Base-by-base conservation (phyloP, 129 eudicot genomes). In the Calendula officinalis region DNA sequence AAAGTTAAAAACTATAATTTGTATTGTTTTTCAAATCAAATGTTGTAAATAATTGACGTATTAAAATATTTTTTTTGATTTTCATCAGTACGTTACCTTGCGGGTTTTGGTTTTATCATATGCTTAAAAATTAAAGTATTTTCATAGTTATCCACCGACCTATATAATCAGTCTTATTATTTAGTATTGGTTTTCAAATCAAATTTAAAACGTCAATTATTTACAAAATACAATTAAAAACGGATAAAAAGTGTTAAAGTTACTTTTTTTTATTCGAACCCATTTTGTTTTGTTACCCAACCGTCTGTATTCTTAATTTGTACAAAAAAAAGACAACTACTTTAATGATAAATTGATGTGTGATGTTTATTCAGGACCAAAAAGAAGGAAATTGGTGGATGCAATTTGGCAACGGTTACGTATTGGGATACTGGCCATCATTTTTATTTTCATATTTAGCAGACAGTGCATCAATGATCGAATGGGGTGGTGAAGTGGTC, bases 311-410 rank as follows among this genome's bases (percentile, higher is more conserved):
- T 39, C 16, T 66, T 22, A 37, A 13, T 27, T 42, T 16, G 58
- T 15, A 32, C 48, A 8, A 49, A 8, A 27, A 41, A 10, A 67
- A 51, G 59, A 57, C 60, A 7, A 7, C n/a, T 22, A 42, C 49
- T 69, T 75, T 7, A 17, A 50, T 33, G 56, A 60, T 37, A 49
- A 4, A 67, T 68, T 13, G 12, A 64, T 34, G 45, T 73, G 11
- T 9, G 39, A 40, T 39, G 15, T 56, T 64, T 53, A 45, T 43
- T 27, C 62, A 89, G 96, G 96, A 89, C 79, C 94, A 90, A 58
- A 89, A 85, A 64, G 94, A 89, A 50, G 96, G 96, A 12, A 79
- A 89, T 42, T 89, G 96, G 96, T 89, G 96, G 96, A 89, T 89
- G 96, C 96, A 89, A 56, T 89, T 89, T 55, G 94, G 96, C 6